Conservation (phyloP, 1,284 basidiomycete species). For the Trametes polyzona region DNA sequence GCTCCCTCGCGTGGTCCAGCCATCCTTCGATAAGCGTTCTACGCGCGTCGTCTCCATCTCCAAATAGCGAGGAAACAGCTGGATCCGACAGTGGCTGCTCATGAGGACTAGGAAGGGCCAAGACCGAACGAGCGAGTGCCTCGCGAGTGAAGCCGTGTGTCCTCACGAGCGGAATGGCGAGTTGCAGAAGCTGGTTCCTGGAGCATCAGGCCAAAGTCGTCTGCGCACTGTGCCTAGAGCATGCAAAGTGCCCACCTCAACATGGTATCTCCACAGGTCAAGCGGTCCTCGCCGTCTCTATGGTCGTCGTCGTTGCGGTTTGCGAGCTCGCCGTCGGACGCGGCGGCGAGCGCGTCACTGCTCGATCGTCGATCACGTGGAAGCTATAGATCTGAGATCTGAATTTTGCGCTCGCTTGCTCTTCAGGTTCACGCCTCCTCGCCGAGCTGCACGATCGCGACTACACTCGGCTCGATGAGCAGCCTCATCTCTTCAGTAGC, state of each 20-base stretch:
- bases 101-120: slow-evolving; percentile 55
- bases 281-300: neutral
- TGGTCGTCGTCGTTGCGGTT: neutral
- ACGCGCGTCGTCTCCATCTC: slow-evolving; percentile 65
- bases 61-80: slow-evolving; percentile 75
- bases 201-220: slow-evolving; percentile 3
- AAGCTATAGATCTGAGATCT: slow-evolving; percentile 23
- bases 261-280: too few species aligned
- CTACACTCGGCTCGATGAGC: slow-evolving; percentile 51
- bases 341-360: slow-evolving; percentile 7
- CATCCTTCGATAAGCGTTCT: slow-evolving; percentile 69
- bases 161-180: slow-evolving; percentile 63
- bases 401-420: slow-evolving; percentile 21
- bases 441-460: neutral
- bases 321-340: neutral
- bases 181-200: slow-evolving; percentile 44
- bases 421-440: neutral
- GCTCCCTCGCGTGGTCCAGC: slow-evolving; percentile 63
- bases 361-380: slow-evolving; percentile 6
- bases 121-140: slow-evolving; percentile 66
- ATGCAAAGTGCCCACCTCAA: slow-evolving; percentile 6
- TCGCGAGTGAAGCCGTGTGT: slow-evolving; percentile 74
- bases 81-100: slow-evolving; percentile 64
- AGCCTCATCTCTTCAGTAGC: slow-evolving; percentile 68
- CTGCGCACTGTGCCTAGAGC: too few species aligned